Percentiles rank a stretch among this genome's conserved stretches.
These are phyloP conservation scores for Mycena sanguinolenta DNA, from an alignment of 768 basidiomycete genomes.

Conservation along the genomic window DNA sequence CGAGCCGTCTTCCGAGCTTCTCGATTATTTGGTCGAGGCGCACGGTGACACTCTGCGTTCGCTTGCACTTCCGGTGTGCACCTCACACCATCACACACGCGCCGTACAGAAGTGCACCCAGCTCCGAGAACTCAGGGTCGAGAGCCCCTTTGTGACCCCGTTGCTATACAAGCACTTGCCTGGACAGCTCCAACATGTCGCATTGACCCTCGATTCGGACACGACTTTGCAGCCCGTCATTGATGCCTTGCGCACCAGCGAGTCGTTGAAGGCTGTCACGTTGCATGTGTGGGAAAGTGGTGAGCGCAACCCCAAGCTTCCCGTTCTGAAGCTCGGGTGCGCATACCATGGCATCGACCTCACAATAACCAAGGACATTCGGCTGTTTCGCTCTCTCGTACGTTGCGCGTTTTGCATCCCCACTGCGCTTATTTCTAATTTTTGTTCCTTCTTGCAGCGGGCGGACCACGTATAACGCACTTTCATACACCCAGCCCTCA, in stretches of 20 bases:
- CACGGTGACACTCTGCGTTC: slow-evolving; percentile 66
- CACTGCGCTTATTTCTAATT: slow-evolving; percentile 27
- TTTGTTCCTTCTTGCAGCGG: slow-evolving; percentile 37
- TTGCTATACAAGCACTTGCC: slow-evolving; percentile 64
- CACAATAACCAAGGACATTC: slow-evolving; percentile 63
- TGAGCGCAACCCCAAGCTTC: slow-evolving; percentile 61
- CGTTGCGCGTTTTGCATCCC: slow-evolving; percentile 41
- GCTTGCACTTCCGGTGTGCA: slow-evolving; percentile 69
- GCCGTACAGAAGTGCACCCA: slow-evolving; percentile 62
- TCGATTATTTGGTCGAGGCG: slow-evolving; percentile 66
- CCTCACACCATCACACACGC: slow-evolving; percentile 59
- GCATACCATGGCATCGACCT: slow-evolving; percentile 72
- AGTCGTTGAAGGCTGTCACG: slow-evolving; percentile 62
- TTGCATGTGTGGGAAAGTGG: slow-evolving; percentile 69
- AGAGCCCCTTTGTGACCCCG: slow-evolving; percentile 62
- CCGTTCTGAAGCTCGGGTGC: slow-evolving; percentile 73
- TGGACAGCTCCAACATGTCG: slow-evolving; percentile 63
- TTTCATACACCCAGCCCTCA: slow-evolving; percentile 37
- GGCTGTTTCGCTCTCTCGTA: slow-evolving; percentile 65
- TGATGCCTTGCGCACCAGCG: slow-evolving; percentile 62
- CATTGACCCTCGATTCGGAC: slow-evolving; percentile 71
- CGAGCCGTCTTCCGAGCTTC: slow-evolving; percentile 66
- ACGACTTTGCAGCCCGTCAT: slow-evolving; percentile 68
- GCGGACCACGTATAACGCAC: slow-evolving; percentile 35
- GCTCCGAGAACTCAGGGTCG: slow-evolving; percentile 69